Conservation (phyloP, 2,329 filamentous ascomycete species). For the Colletotrichum echinochloae region DNA sequence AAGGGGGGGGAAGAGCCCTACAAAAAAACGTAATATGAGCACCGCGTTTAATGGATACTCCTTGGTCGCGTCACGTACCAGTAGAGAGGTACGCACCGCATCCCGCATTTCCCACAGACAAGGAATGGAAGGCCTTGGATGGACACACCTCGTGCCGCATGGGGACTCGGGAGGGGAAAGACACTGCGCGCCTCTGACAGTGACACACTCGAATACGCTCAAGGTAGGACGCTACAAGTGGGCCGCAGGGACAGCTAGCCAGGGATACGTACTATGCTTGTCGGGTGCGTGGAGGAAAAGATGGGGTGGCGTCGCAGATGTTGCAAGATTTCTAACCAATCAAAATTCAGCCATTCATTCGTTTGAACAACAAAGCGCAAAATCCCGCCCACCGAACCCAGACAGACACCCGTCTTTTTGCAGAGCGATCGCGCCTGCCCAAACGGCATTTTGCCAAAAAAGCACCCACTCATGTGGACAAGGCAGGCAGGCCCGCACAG, state of each 20-base stretch:
- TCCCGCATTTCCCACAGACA: slow-evolving; percentile 25
- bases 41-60: neutral
- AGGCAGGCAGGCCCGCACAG: slow-evolving; percentile 29
- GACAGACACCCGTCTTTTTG: slow-evolving; percentile 22
- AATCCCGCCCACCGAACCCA: slow-evolving; percentile 10
- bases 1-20: too few relatives aligned
- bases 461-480: slow-evolving; percentile 7
- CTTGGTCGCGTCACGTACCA: neutral
- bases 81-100: slow-evolving; percentile 2
- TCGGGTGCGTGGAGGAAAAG: slow-evolving; percentile 24
- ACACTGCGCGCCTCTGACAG: neutral
- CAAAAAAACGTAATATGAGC: neutral
- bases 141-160: neutral
- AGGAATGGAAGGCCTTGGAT: slow-evolving; percentile 17
- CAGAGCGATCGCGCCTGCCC: slow-evolving; percentile 27
- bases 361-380: slow-evolving; percentile 32
- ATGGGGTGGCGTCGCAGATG: slow-evolving; percentile 37
- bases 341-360: slow-evolving; percentile 37
- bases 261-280: slow-evolving; percentile 23
- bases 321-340: slow-evolving; percentile 40
- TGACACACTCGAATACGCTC: neutral
- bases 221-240: neutral
- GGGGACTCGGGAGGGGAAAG: neutral
- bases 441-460: slow-evolving; percentile 32
- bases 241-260: neutral